These are phyloP conservation scores for Coleophoma cylindrospora DNA, from an alignment of 2,329 filamentous ascomycete species.

Conservation along the genomic window DNA sequence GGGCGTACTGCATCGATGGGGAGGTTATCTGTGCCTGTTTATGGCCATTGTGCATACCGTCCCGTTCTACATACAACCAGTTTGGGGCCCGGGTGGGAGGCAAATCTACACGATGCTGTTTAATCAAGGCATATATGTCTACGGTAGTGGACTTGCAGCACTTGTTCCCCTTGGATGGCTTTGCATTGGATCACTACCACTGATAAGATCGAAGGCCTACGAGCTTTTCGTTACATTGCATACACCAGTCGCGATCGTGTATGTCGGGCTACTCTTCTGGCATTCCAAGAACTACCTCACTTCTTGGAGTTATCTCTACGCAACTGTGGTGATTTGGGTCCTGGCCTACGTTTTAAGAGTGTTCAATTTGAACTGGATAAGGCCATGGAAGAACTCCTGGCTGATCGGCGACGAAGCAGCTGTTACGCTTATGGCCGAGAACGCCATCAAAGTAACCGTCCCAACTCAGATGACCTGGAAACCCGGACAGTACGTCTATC, in stretches of 20 bases:
- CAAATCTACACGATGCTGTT: slow-evolving; percentile 67
- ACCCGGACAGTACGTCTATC: slow-evolving; percentile 90
- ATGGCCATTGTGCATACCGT: slow-evolving; percentile 79
- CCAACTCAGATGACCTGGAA: slow-evolving; percentile 91
- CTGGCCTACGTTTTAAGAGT: slow-evolving; percentile 69
- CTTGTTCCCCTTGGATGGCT: slow-evolving; percentile 78
- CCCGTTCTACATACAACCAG: slow-evolving; percentile 84
- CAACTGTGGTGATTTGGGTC: slow-evolving; percentile 74
- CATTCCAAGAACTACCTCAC: slow-evolving; percentile 89
- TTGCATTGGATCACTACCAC: slow-evolving; percentile 77
- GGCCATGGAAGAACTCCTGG: slow-evolving; percentile 73
- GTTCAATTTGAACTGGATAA: slow-evolving; percentile 86
- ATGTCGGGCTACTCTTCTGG: slow-evolving; percentile 87
- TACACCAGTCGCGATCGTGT: slow-evolving; percentile 73
- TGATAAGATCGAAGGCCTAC: slow-evolving; percentile 72
- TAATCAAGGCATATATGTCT: slow-evolving; percentile 62
- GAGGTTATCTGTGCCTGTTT: slow-evolving; percentile 79
- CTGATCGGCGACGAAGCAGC: slow-evolving; percentile 88
- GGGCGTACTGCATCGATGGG: slow-evolving; percentile 91
- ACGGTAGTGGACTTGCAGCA: slow-evolving; percentile 80
- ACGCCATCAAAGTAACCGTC: slow-evolving; percentile 92
- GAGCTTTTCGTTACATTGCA: slow-evolving; percentile 82
- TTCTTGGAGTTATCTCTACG: slow-evolving; percentile 85
- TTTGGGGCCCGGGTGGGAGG: slow-evolving; percentile 76
- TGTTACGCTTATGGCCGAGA: slow-evolving; percentile 83